A percentile compares a stretch with the other conserved stretches of the same genome.
These are phyloP conservation scores for Medicago arabica DNA, from an alignment of 306 rosid genomes.

Conservation along the genomic window DNA sequence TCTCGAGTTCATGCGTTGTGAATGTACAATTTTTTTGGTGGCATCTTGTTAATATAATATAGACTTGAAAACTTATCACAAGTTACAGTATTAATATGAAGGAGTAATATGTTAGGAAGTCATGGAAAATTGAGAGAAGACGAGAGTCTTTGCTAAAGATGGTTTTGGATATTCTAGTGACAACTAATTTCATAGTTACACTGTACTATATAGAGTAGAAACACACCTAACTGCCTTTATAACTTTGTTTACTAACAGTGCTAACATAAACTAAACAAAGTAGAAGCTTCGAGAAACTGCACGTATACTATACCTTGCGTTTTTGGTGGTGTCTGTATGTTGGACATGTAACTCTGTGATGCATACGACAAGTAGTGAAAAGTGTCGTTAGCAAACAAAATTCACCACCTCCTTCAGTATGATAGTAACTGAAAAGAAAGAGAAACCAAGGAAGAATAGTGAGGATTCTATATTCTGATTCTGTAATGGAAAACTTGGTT, in stretches of 20 bases:
- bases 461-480: neutral
- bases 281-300: neutral
- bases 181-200: neutral
- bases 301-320: neutral
- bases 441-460: neutral
- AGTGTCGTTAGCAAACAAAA: neutral
- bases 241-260: neutral
- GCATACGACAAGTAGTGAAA: neutral
- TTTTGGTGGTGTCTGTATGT: neutral
- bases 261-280: neutral
- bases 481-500: neutral
- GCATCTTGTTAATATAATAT: neutral
- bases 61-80: neutral
- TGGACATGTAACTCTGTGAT: neutral
- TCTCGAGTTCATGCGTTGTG: conserved; percentile 19
- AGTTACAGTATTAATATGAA: conserved; percentile 12
- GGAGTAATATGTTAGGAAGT: neutral
- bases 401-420: neutral
- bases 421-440: neutral
- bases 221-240: neutral
- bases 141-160: neutral
- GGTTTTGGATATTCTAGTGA: neutral
- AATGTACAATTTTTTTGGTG: conserved; percentile 3
- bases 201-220: neutral
- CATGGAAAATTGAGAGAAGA: neutral